Percentiles rank a stretch among this genome's conserved stretches.
Evolutionary conservation across 2,329 filamentous ascomycete species (phyloP).

Genomic region (Talaromyces atroroseus): DNA sequence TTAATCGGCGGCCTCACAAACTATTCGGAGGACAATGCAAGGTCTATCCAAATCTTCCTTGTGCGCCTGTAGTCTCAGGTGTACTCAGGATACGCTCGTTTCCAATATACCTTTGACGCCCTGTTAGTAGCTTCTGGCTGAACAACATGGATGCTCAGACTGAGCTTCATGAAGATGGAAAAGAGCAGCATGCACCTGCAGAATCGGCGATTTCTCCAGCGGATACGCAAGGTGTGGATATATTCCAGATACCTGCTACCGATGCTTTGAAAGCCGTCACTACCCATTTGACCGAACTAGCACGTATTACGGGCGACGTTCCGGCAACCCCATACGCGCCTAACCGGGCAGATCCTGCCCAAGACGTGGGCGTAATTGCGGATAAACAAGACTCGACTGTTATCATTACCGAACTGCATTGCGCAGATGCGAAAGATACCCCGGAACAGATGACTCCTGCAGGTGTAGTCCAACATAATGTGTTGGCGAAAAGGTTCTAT

Average conservation of each 20-base stretch:
- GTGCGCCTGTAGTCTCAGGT: slow-evolving; percentile 25
- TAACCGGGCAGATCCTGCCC: not conserved
- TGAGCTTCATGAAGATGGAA: slow-evolving; percentile 18
- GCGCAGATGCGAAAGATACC: slow-evolving; percentile 33
- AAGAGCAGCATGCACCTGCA: slow-evolving; percentile 9
- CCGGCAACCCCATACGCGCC: slow-evolving; percentile 56
- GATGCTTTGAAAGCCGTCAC: slow-evolving; percentile 77
- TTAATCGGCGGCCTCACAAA: not conserved
- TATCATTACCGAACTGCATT: slow-evolving; percentile 30
- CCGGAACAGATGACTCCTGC: slow-evolving; percentile 64
- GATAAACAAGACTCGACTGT: slow-evolving; percentile 13
- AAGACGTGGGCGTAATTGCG: not conserved
- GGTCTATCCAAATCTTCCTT: slow-evolving; percentile 20
- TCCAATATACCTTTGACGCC: slow-evolving; percentile 6
- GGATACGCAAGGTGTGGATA: slow-evolving; percentile 13
- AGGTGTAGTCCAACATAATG: slow-evolving; percentile 70
- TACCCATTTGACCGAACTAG: slow-evolving; percentile 55
- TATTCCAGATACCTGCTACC: slow-evolving; percentile 66
- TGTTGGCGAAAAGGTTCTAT: slow-evolving; percentile 89
- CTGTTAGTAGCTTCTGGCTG: slow-evolving; percentile 6
- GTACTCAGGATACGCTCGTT: slow-evolving; percentile 15
- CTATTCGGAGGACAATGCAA: slow-evolving; percentile 30
- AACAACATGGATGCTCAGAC: slow-evolving; percentile 22
- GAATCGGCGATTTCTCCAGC: slow-evolving; percentile 14
- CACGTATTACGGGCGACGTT: slow-evolving; percentile 54